Evolutionary conservation across 768 basidiomycete species (phyloP), one percentile per base, ranked within the genome.

Genomic region (Dentipellis fragilis): DNA sequence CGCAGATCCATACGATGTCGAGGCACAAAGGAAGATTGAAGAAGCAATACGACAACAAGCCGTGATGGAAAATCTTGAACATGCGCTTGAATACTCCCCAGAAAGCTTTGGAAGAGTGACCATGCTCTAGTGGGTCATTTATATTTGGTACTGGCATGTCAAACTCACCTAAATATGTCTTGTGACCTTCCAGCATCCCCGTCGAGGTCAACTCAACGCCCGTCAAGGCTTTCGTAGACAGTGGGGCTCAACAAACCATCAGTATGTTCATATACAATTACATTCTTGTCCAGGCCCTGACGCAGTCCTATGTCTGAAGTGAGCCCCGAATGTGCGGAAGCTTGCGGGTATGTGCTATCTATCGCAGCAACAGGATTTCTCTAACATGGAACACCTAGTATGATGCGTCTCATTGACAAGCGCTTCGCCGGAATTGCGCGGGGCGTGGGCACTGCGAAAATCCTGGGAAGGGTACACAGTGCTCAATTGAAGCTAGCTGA

Each of bases 181-280:
- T 3, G 29, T 6, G 29, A 29, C 29, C 29, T 9, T 22, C 9
- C 56, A 94, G 90, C 63, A 89, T 98, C 59, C 80, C 85, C 22
- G 84, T 93, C 0, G 96, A 97, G 65, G 92, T 99, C 2, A 99
- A 99, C 65, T 86, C 87, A 1, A 76, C 79, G 57, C 87, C 87
- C 3, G 83, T 98, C 38, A 94, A 92, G 69, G 96, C 96, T 0
- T 99, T 99, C 63, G 96, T 99, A 45, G 96, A 99, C 67, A 96
- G 93, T 60, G 96, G 95, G 42, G 96, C 96, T 10, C 96, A 99
- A 65, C 83, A 83, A 59, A 99, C 95, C 1, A 97, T 97, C 72
- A 97, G 94, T 94, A 64, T 64, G 86, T 73, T 11, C 21, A 34
- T 34, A 10, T 36, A 50, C 55, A 12, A 42, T 51, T 57, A 40